Conservation (phyloP, 495 filamentous ascomycete genomes). For the Hypomontagnella monticulosa region DNA sequence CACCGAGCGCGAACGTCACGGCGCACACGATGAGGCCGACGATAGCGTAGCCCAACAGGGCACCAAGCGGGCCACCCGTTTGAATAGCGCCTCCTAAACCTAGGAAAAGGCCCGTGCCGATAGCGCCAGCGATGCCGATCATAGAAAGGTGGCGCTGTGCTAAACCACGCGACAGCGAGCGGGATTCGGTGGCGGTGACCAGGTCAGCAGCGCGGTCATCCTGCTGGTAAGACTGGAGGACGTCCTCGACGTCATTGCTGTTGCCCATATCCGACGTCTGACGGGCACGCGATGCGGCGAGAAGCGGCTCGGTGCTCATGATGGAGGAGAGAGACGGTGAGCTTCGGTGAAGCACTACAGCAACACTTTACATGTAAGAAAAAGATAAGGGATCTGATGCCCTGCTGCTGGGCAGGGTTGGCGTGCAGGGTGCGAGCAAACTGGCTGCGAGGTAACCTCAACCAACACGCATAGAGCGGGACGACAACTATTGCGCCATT, state of each 20-base stretch:
- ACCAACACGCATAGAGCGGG: slow-evolving; percentile 14
- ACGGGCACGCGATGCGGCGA: slow-evolving; percentile 15
- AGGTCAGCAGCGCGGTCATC: slow-evolving; percentile 33
- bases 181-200: slow-evolving; percentile 48
- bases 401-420: not conserved
- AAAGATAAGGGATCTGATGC: slow-evolving; percentile 6
- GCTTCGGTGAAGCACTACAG: slow-evolving; percentile 8
- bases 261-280: slow-evolving; percentile 26
- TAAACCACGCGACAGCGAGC: slow-evolving; percentile 53
- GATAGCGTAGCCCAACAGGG: slow-evolving; percentile 63
- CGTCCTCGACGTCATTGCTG: slow-evolving; percentile 6
- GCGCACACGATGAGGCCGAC: slow-evolving; percentile 61
- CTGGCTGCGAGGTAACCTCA: slow-evolving; percentile 11
- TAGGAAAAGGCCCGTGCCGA: slow-evolving; percentile 66
- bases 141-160: slow-evolving; percentile 60
- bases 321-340: not conserved
- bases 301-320: slow-evolving; percentile 40
- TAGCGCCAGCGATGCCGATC: slow-evolving; percentile 57
- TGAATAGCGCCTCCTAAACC: slow-evolving; percentile 59
- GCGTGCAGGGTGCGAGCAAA: not conserved
- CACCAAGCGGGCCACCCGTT: slow-evolving; percentile 59
- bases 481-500: slow-evolving; percentile 29
- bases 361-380: not conserved
- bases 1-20: slow-evolving; percentile 65
- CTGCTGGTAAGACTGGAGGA: not conserved